Evolutionary conservation across 441 rosid genomes (phyloP).

Genomic region (Eutrema salsugineum): DNA sequence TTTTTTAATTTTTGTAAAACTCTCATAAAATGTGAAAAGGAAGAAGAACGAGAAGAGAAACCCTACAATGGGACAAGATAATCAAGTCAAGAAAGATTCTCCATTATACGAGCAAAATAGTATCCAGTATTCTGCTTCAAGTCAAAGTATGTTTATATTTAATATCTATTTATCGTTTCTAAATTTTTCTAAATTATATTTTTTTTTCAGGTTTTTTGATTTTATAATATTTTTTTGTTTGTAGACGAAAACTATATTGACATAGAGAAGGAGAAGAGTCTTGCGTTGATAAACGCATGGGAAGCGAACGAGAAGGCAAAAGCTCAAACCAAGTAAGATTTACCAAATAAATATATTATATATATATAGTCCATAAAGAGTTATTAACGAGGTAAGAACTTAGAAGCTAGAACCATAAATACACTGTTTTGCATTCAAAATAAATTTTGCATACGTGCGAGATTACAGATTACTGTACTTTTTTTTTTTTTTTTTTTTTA

Average conservation of each 20-base stretch:
- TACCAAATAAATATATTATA: neutral
- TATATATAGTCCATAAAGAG: neutral
- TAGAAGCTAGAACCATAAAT: neutral
- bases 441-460: too few relatives aligned
- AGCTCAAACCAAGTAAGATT: slow-evolving; percentile 30
- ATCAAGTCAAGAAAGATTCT: slow-evolving; percentile 2
- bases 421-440: neutral
- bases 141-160: neutral
- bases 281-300: slow-evolving; percentile 31
- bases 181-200: neutral
- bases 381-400: neutral
- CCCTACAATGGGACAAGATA: slow-evolving; percentile 7
- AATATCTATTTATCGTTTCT: neutral
- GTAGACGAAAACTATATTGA: slow-evolving; percentile 15
- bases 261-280: slow-evolving; percentile 28
- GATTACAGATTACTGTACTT: too few relatives aligned
- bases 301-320: slow-evolving; percentile 34
- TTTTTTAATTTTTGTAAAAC: slow-evolving; percentile 16
- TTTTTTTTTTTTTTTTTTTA: too few relatives aligned
- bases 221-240: neutral
- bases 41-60: slow-evolving; percentile 3
- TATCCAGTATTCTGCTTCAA: neutral
- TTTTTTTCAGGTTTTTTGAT: neutral
- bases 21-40: neutral
- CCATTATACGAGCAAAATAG: neutral